Evolutionary conservation across 2,329 filamentous ascomycete species (phyloP).

Genomic region (Diaporthe humulicola): DNA sequence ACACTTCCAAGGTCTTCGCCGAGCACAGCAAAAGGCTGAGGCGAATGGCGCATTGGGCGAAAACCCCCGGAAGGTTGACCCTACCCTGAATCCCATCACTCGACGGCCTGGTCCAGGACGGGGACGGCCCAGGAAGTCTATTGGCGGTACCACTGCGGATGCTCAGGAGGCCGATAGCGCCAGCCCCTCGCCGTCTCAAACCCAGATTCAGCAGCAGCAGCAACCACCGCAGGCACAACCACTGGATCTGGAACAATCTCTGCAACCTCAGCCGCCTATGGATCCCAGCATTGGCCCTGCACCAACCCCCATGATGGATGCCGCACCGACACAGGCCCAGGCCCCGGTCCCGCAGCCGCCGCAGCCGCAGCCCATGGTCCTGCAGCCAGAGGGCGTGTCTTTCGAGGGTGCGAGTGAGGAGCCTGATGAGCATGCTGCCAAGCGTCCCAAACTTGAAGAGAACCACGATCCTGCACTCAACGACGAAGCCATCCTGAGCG

Average conservation of each 20-base stretch:
- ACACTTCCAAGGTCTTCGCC: slow-evolving; percentile 71
- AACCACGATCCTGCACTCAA: slow-evolving; percentile 54
- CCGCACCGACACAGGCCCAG: slow-evolving; percentile 42
- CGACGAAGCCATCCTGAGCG: slow-evolving; percentile 62
- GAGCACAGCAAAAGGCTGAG: slow-evolving; percentile 68
- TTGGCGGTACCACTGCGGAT: slow-evolving; percentile 26
- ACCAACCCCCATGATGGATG: slow-evolving; percentile 38
- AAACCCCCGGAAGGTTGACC: slow-evolving; percentile 59
- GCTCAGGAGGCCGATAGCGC: slow-evolving; percentile 7
- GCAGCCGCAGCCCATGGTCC: slow-evolving; percentile 46
- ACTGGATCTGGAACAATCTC: slow-evolving; percentile 37
- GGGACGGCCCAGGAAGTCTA: slow-evolving; percentile 63
- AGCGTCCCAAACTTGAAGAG: slow-evolving; percentile 56
- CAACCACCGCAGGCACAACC: slow-evolving; percentile 23
- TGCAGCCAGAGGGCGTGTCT: slow-evolving; percentile 44
- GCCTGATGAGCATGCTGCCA: slow-evolving; percentile 53
- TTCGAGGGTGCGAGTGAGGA: slow-evolving; percentile 40
- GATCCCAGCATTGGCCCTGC: slow-evolving; percentile 38
- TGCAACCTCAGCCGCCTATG: slow-evolving; percentile 39
- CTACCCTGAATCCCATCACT: slow-evolving; percentile 70
- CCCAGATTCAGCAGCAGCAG: slow-evolving; percentile 28
- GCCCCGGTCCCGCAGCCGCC: slow-evolving; percentile 39
- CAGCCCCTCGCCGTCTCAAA: slow-evolving; percentile 11
- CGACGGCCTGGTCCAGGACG: slow-evolving; percentile 70
- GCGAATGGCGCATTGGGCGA: slow-evolving; percentile 51